phyloP scores from a whole-genome alignment of 371 early-diverging fungal species.

The Batrachochytrium dendrobatidis region DNA sequence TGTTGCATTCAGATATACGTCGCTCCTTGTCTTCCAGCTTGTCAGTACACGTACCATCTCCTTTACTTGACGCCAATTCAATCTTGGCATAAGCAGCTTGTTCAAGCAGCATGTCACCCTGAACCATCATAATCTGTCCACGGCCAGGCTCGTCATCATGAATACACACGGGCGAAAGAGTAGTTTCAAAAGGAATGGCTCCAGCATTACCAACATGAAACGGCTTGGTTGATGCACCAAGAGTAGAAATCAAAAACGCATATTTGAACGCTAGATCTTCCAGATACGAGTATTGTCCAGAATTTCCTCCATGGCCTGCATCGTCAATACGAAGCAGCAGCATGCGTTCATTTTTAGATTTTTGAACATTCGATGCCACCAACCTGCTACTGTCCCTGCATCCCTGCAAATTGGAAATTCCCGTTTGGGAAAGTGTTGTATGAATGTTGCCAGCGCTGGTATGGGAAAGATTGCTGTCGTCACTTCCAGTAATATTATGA shows the following conservation, averaged over 20 bases:
- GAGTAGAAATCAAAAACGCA: slow-evolving; percentile 40
- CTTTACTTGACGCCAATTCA: background rate
- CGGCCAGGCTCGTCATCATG: background rate
- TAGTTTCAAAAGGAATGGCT: slow-evolving; percentile 1
- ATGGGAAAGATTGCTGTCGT: slow-evolving; percentile 4
- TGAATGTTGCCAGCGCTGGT: slow-evolving; percentile 9
- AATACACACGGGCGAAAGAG: background rate
- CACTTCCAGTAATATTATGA: too few relatives aligned
- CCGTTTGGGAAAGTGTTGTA: too few relatives aligned
- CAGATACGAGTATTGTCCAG: slow-evolving; percentile 47
- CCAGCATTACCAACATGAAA: slow-evolving; percentile 3
- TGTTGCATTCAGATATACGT: background rate
- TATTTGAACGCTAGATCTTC: slow-evolving; percentile 57
- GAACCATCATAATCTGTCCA: background rate
- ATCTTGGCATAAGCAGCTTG: too few relatives aligned
- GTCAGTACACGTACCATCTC: background rate
- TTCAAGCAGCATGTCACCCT: background rate
- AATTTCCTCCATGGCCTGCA: slow-evolving; percentile 51
- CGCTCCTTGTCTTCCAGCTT: background rate
- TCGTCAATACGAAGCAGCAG: slow-evolving; percentile 47
- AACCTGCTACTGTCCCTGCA: too few relatives aligned
- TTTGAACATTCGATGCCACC: background rate
- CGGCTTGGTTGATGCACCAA: slow-evolving; percentile 18
- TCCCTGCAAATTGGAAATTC: too few relatives aligned
- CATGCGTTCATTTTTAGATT: slow-evolving; percentile 9